phyloP scores from a whole-genome alignment of 768 basidiomycete genomes.

The Amanita pallidorosea region DNA sequence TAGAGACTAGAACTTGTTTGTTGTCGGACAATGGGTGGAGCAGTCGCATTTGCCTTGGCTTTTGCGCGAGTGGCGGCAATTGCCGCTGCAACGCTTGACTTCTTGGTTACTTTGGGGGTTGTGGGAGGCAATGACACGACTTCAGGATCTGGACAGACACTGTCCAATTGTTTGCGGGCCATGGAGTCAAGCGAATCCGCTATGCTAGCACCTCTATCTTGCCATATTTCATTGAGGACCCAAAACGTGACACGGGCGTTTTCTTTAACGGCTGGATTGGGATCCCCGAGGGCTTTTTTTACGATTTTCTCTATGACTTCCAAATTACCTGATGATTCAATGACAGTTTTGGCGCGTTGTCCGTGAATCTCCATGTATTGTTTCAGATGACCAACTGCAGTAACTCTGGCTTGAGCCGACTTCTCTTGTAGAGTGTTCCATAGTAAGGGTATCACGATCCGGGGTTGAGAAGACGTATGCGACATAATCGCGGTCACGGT shows the following conservation, averaged over 20 bases:
- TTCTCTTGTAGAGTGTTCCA: conserved; percentile 71
- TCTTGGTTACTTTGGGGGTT: conserved; percentile 54
- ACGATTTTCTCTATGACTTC: conserved; percentile 69
- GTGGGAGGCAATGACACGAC: conserved; percentile 30
- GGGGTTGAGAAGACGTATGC: conserved; percentile 61
- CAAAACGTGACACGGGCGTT: conserved; percentile 66
- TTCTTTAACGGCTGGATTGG: conserved; percentile 74
- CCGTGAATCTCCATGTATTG: conserved; percentile 70
- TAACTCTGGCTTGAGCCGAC: conserved; percentile 62
- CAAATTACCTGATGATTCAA: conserved; percentile 59
- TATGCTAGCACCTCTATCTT: conserved; percentile 51
- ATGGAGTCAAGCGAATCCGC: conserved; percentile 55
- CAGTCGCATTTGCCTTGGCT: conserved; percentile 73
- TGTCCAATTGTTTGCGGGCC: conserved; percentile 79
- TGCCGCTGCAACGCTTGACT: conserved; percentile 74
- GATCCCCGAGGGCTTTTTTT: conserved; percentile 63
- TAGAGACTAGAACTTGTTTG: conserved; percentile 72
- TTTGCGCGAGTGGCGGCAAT: conserved; percentile 88
- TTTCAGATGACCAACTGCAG: conserved; percentile 59
- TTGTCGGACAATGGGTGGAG: conserved; percentile 71
- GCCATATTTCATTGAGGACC: conserved; percentile 71
- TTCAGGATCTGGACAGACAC: conserved; percentile 59
- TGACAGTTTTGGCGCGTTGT: conserved; percentile 42
- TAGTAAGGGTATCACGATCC: conserved; percentile 56
- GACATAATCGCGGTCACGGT: conserved; percentile 58